Conservation (phyloP, 768 basidiomycete species). For the Tulasnella sp. region DNA sequence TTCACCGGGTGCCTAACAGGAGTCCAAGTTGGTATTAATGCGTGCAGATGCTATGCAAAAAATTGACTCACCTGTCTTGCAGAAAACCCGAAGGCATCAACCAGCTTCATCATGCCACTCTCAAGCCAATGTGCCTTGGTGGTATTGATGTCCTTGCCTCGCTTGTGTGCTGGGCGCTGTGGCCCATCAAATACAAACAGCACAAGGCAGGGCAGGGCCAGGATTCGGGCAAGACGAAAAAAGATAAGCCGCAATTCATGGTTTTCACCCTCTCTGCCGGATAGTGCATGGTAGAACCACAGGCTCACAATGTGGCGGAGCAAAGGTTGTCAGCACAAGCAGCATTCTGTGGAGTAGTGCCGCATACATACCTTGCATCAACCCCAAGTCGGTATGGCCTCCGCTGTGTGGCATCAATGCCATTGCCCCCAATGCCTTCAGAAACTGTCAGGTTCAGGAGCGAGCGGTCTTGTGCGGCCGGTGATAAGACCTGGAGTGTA, state of each 20-base stretch:
- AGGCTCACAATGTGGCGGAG: conserved; percentile 19
- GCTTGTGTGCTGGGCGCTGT: conserved; percentile 64
- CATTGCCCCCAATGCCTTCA: conserved; percentile 65
- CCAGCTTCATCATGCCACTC: conserved; percentile 27
- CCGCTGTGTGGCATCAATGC: conserved; percentile 45
- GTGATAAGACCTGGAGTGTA: conserved; percentile 34
- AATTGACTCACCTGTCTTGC: conserved; percentile 32
- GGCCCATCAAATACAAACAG: conserved; percentile 91
- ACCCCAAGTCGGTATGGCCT: conserved; percentile 75
- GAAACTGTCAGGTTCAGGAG: conserved; percentile 60
- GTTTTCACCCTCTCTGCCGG: conserved; percentile 49
- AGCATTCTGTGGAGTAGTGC: too few species aligned
- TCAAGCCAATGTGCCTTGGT: conserved; percentile 22
- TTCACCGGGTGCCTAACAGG: conserved; percentile 59
- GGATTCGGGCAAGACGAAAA: conserved; percentile 71
- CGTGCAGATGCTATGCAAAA: background rate
- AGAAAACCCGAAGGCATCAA: conserved; percentile 35
- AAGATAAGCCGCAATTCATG: conserved; percentile 74
- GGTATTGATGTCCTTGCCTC: conserved; percentile 32
- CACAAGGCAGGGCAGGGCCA: conserved; percentile 61
- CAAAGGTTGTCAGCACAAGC: background rate
- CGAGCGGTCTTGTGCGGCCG: conserved; percentile 58
- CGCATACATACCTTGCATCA: conserved; percentile 46
- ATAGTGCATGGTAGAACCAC: conserved; percentile 31
- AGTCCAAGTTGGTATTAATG: background rate